Conservation (phyloP, 129 eudicot genomes). For the Logfia minima region DNA sequence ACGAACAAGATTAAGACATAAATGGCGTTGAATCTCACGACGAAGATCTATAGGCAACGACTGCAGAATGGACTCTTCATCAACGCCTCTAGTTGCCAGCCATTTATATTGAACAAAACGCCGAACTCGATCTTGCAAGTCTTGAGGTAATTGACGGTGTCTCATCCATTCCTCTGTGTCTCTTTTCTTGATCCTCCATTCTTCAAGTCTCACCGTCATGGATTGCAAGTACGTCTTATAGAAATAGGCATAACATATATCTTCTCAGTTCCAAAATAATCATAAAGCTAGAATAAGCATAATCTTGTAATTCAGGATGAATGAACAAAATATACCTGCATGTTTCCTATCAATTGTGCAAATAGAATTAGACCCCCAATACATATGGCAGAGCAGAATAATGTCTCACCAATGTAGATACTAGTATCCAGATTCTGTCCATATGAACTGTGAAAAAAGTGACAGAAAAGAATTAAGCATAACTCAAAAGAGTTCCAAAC, state of each 20-base stretch:
- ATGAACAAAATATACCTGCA: constrained; percentile 67
- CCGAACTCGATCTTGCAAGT: constrained; percentile 75
- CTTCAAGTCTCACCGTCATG: constrained; percentile 81
- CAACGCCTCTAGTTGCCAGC: constrained; percentile 92
- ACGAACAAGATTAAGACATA: constrained; percentile 92
- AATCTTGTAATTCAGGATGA: not conserved
- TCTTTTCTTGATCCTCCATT: constrained; percentile 83
- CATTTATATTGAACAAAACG: constrained; percentile 81
- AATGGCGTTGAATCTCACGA: constrained; percentile 87
- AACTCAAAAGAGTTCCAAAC: constrained; percentile 2
- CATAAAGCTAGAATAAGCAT: not conserved
- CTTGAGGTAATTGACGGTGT: constrained; percentile 81
- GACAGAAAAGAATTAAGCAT: constrained; percentile 7
- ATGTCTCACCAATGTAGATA: constrained; percentile 77
- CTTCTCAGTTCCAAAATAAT: not conserved
- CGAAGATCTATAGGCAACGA: constrained; percentile 85
- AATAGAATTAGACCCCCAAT: constrained; percentile 72
- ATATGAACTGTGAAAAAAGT: constrained; percentile 59
- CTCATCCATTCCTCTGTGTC: constrained; percentile 99
- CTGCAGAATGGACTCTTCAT: constrained; percentile 72
- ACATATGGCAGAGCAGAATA: constrained; percentile 60
- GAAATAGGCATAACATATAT: not conserved
- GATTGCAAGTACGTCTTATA: constrained; percentile 81
- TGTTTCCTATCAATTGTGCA: constrained; percentile 81
- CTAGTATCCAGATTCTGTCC: constrained; percentile 82